Conservation (phyloP, 1,284 basidiomycete genomes). For the Meira miltonrushii region DNA sequence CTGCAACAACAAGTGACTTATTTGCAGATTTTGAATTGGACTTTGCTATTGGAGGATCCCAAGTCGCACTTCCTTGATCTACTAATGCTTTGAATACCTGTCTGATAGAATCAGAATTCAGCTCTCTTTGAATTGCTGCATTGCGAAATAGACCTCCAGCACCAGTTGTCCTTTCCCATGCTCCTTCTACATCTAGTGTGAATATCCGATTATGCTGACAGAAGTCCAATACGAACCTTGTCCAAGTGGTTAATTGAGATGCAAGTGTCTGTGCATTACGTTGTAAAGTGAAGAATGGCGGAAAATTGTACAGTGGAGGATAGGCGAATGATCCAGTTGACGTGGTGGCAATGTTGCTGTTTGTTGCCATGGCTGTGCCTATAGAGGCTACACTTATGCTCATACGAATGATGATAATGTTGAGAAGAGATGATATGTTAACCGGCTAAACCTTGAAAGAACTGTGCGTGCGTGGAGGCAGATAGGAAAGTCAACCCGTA, state of each 20-base stretch:
- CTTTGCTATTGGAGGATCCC: slow-evolving; percentile 26
- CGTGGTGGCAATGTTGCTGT: no score
- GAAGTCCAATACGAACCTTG: slow-evolving; percentile 54
- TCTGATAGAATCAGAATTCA: slow-evolving; percentile 25
- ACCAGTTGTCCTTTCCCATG: not conserved
- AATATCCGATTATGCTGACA: slow-evolving; percentile 54
- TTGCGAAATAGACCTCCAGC: slow-evolving; percentile 5
- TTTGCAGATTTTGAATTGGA: slow-evolving; percentile 15
- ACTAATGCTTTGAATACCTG: slow-evolving; percentile 32
- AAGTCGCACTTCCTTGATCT: slow-evolving; percentile 19
- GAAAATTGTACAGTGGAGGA: slow-evolving; percentile 58
- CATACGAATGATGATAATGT: no score
- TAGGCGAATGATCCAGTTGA: not conserved
- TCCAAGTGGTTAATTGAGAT: slow-evolving; percentile 57
- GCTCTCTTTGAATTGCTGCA: slow-evolving; percentile 6
- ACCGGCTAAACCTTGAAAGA: no score
- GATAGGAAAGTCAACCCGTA: no score
- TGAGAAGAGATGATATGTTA: no score
- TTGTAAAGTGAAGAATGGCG: slow-evolving; percentile 60
- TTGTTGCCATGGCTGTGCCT: no score
- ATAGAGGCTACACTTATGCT: no score
- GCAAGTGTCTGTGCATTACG: slow-evolving; percentile 56
- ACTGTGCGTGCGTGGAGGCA: no score
- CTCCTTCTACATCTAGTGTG: slow-evolving; percentile 49
- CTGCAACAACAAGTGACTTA: not conserved